Base-by-base conservation (phyloP, 345 rosid genomes). In the Bruguiera gymnorhiza region DNA sequence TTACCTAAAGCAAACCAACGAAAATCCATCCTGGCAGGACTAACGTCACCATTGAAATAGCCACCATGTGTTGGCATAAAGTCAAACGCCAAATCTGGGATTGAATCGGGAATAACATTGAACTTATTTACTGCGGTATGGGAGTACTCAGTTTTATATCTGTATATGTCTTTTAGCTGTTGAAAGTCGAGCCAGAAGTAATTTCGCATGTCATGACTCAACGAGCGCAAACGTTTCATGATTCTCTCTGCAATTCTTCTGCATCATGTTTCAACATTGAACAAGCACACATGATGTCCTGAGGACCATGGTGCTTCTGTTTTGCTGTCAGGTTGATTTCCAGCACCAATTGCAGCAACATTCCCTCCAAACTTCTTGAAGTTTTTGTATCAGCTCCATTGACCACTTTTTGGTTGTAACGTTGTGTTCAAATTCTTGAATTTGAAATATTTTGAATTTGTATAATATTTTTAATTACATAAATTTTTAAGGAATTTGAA, bases 1-100 rank as follows among this genome's bases (percentile, higher is more conserved):
- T 85, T 87, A 4, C 92, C 92, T 66, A 87, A 76, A 34, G 81
- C 77, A 59, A 87, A 87, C 92, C 92, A 87, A 31, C 89, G 69
- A 58, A 87, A 87, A 67, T 88, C 92, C 92, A 88, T 88, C 76
- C 80, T 82, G 2, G 92, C 92, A 34, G 90, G 92, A 79, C 92
- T 80, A 2, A 88, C 87, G 48, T 88, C 86, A 46, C 92, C 92
- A 10, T 86, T 76, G 64, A 88, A 84, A 80, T 88, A 88, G 52
- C 92, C 92, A 55, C 90, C 90, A 18, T 74, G 84, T 0, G 68
- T 73, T 59, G 92, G 92, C 83, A 87, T 81, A 70, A 87, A 87
- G 65, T 85, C 88, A 60, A 87, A 87, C 54, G 85, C 75, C 92
- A 89, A 87, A 0, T 85, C 88, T 3, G 92, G 92, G 50, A 87